Percentiles rank a stretch among this genome's conserved stretches.
Evolutionary conservation across 495 filamentous ascomycete species (phyloP).

Genomic region (Lasiosphaeriaceae sp.): DNA sequence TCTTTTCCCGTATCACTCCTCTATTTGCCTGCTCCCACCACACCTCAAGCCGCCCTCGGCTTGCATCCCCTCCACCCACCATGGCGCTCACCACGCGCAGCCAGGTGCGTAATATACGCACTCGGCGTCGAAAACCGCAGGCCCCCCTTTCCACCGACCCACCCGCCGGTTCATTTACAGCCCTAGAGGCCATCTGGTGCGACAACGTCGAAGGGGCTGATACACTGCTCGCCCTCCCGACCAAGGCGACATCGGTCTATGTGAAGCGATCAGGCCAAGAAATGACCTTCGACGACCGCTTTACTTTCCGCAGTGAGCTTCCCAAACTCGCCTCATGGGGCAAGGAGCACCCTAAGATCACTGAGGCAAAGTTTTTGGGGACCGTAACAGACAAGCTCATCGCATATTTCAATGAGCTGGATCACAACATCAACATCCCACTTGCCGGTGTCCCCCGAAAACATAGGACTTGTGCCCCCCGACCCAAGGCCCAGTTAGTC

Average conservation of each 20-base stretch:
- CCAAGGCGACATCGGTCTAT: slow-evolving; percentile 1
- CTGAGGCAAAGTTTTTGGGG: slow-evolving; percentile 5
- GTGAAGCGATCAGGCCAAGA: slow-evolving; percentile 9
- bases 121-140: background rate
- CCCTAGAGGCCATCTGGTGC: slow-evolving; percentile 3
- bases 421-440: slow-evolving; percentile 12
- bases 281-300: slow-evolving; percentile 17
- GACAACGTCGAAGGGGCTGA: slow-evolving; percentile 13
- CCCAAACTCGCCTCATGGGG: background rate
- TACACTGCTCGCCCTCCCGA: slow-evolving; percentile 20
- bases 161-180: background rate
- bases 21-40: background rate
- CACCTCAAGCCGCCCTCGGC: background rate
- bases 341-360: slow-evolving; percentile 20
- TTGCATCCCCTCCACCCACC: background rate
- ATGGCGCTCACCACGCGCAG: background rate
- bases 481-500: no score
- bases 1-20: no score
- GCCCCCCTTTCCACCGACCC: background rate
- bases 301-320: background rate
- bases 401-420: slow-evolving; percentile 20
- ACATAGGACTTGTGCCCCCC: no score
- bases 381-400: slow-evolving; percentile 7
- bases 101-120: background rate
- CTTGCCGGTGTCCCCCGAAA: slow-evolving; percentile 24